Percentiles rank a stretch among this genome's conserved stretches.
These are phyloP conservation scores for Melampsora americana DNA, from an alignment of 1,284 basidiomycete genomes.

Conservation along the genomic window DNA sequence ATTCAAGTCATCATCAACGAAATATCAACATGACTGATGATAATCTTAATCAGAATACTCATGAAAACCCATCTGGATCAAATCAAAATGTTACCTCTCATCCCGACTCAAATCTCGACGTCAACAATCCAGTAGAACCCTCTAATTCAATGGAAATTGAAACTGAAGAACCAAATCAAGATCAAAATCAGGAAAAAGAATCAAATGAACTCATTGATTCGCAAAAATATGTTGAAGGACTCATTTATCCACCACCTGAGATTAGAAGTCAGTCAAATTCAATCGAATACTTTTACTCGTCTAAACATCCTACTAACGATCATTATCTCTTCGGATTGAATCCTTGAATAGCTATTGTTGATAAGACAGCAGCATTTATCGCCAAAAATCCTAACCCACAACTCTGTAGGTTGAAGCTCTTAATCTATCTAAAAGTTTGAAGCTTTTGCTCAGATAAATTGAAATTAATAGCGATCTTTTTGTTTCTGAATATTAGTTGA, in stretches of 20 bases:
- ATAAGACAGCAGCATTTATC: slow-evolving; percentile 90
- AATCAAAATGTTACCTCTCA: no score
- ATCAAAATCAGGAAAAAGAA: background rate
- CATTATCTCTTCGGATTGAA: background rate
- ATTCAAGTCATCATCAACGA: no score
- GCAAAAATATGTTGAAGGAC: slow-evolving; percentile 69
- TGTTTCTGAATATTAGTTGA: slow-evolving; percentile 60
- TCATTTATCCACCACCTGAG: slow-evolving; percentile 87
- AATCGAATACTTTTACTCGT: background rate
- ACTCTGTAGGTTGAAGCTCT: slow-evolving; percentile 57
- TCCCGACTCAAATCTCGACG: no score
- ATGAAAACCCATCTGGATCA: no score
- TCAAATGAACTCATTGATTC: slow-evolving; percentile 36
- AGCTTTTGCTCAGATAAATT: background rate
- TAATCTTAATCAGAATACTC: no score
- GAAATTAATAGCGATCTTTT: background rate
- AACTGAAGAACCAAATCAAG: background rate
- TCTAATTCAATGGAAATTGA: background rate
- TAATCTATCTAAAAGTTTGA: background rate
- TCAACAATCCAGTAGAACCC: background rate
- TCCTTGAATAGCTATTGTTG: slow-evolving; percentile 71
- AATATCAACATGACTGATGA: no score
- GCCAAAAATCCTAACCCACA: slow-evolving; percentile 82
- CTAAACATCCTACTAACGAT: background rate
- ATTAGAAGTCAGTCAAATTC: slow-evolving; percentile 72